Conservation (phyloP, 2,329 filamentous ascomycete species). For the Talaromyces sp. region DNA sequence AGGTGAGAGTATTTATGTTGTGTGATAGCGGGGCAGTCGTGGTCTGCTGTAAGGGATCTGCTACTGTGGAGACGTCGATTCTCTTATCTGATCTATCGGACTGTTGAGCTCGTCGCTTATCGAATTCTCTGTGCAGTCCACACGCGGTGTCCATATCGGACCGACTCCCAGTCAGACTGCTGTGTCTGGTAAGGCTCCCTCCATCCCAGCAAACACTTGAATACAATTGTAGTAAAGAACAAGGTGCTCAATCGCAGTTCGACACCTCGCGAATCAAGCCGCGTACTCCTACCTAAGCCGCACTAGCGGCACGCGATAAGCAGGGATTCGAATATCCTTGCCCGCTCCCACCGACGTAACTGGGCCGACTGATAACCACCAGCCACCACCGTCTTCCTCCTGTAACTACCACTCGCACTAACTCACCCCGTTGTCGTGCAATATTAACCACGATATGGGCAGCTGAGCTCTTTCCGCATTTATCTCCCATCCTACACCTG, state of each 20-base stretch:
- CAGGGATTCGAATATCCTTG: background rate
- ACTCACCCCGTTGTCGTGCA: background rate
- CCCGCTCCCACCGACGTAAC: background rate
- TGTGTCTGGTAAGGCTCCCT: background rate
- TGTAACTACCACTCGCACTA: background rate
- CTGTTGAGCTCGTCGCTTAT: background rate
- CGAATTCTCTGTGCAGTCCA: background rate
- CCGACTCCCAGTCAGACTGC: too few relatives aligned
- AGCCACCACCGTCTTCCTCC: background rate
- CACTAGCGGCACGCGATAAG: background rate
- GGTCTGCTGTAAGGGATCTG: background rate
- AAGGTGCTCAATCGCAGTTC: background rate
- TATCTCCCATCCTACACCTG: background rate
- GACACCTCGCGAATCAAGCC: background rate
- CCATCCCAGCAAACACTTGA: background rate
- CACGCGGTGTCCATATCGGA: background rate
- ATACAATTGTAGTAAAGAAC: background rate
- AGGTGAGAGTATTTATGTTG: background rate
- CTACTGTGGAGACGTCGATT: conserved; percentile 7
- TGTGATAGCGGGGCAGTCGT: conserved; percentile 7
- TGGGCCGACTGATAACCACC: background rate
- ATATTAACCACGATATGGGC: background rate
- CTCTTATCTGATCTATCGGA: conserved; percentile 19
- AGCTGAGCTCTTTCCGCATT: background rate
- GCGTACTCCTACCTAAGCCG: background rate